These are phyloP conservation scores for Tolypocladium tundrense DNA, from an alignment of 2,329 filamentous ascomycete species.

Conservation along the genomic window DNA sequence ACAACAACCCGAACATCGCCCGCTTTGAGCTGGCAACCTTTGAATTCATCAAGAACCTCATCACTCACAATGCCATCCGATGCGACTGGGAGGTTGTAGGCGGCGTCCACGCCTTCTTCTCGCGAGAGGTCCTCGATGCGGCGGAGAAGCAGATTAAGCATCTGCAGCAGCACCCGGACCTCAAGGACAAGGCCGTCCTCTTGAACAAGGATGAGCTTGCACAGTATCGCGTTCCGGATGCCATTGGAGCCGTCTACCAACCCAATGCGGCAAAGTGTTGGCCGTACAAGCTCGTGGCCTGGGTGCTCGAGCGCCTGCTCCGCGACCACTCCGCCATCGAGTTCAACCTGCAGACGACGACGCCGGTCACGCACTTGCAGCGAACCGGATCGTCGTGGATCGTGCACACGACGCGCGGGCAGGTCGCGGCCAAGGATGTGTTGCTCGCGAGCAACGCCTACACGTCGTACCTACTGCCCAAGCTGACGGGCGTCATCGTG, in stretches of 20 bases:
- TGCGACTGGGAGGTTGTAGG: conserved; percentile 60
- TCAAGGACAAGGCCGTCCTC: conserved; percentile 38
- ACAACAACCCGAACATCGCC: conserved; percentile 47
- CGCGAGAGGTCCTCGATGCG: conserved; percentile 40
- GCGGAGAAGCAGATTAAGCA: conserved; percentile 39
- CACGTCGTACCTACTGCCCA: conserved; percentile 63
- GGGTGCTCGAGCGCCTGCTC: conserved; percentile 54
- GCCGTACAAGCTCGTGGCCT: conserved; percentile 77
- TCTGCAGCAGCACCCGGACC: conserved; percentile 44
- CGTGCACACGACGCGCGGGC: conserved; percentile 59
- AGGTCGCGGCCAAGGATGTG: conserved; percentile 50
- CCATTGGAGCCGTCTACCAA: conserved; percentile 55
- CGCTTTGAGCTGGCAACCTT: conserved; percentile 66
- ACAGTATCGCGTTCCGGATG: conserved; percentile 43
- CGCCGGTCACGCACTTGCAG: conserved; percentile 47
- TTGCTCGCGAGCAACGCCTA: conserved; percentile 79
- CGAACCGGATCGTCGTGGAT: conserved; percentile 36
- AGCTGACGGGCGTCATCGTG: conserved; percentile 60
- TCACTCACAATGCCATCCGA: conserved; percentile 45
- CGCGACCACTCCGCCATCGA: conserved; percentile 20
- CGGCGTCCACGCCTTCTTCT: conserved; percentile 56
- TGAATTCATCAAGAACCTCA: conserved; percentile 44
- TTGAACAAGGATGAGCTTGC: conserved; percentile 29
- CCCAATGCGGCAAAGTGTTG: conserved; percentile 58
- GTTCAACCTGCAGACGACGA: conserved; percentile 68